Percentiles rank a stretch among this genome's conserved stretches.
These are phyloP conservation scores for Kazachstania taianensis DNA, from an alignment of 805 yeast genomes.

Conservation along the genomic window DNA sequence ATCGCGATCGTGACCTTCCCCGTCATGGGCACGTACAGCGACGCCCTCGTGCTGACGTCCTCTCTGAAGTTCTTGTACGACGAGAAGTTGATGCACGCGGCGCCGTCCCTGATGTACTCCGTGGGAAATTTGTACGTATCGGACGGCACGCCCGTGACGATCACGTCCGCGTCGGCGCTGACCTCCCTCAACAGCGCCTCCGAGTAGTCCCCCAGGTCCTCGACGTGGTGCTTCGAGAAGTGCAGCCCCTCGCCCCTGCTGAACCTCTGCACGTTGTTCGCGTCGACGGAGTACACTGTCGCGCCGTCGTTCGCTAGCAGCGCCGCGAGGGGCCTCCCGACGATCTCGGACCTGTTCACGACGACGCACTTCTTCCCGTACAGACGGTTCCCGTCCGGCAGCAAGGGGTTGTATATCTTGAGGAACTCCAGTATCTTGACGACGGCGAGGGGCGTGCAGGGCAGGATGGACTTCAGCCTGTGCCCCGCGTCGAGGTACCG, in stretches of 20 bases:
- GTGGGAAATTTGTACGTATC: constrained; percentile 78
- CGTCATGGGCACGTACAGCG: constrained; percentile 87
- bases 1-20: constrained; percentile 96
- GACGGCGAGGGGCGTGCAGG: constrained; percentile 93
- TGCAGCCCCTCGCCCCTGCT: constrained; percentile 89
- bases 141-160: constrained; percentile 92
- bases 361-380: constrained; percentile 89
- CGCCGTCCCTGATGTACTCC: constrained; percentile 71
- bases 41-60: constrained; percentile 73
- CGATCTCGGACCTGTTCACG: constrained; percentile 91
- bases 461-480: constrained; percentile 73
- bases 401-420: constrained; percentile 71
- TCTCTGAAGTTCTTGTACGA: constrained; percentile 84
- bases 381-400: constrained; percentile 83
- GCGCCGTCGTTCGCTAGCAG: constrained; percentile 96
- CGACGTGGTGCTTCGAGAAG: constrained; percentile 73
- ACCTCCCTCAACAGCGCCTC: constrained; percentile 43
- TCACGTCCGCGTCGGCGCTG: constrained; percentile 73
- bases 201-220: constrained; percentile 39
- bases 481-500: constrained; percentile 69
- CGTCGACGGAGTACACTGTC: constrained; percentile 82
- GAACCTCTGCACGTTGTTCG: constrained; percentile 78
- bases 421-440: constrained; percentile 87
- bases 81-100: constrained; percentile 83
- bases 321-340: constrained; percentile 95